Conservation (phyloP, 2,329 filamentous ascomycete species). For the Pseudodiploospora longispora region DNA sequence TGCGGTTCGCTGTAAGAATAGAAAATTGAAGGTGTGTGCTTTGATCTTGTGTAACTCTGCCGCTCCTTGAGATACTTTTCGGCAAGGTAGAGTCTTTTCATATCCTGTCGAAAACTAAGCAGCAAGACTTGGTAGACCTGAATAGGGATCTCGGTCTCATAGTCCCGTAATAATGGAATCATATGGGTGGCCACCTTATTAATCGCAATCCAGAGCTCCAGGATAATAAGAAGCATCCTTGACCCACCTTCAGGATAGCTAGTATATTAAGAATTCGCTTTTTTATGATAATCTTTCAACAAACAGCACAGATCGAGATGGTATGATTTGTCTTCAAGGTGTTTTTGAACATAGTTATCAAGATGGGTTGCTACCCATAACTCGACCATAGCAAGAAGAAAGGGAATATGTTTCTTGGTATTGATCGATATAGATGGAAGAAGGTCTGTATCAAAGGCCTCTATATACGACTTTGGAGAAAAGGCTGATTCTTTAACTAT, state of each 20-base stretch:
- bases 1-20: slow-evolving; percentile 7
- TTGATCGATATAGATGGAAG: neutral
- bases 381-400: slow-evolving; percentile 35
- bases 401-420: slow-evolving; percentile 1
- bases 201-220: slow-evolving; percentile 52
- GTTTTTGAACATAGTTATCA: slow-evolving; percentile 26
- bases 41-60: neutral
- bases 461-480: slow-evolving; percentile 8
- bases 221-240: slow-evolving; percentile 44
- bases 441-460: rapidly evolving
- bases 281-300: slow-evolving; percentile 27
- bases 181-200: slow-evolving; percentile 36
- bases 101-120: slow-evolving; percentile 33
- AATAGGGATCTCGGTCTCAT: slow-evolving; percentile 34
- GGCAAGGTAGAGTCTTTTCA: slow-evolving; percentile 34
- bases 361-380: slow-evolving; percentile 37
- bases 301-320: slow-evolving; percentile 22
- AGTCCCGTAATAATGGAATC: slow-evolving; percentile 36
- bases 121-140: slow-evolving; percentile 35
- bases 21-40: slow-evolving; percentile 9
- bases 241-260: slow-evolving; percentile 39
- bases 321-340: slow-evolving; percentile 14
- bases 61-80: slow-evolving; percentile 35
- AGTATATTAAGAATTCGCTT: slow-evolving; percentile 24
- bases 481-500: neutral